Base-by-base conservation (phyloP, 768 basidiomycete species). In the Postia placenta region DNA sequence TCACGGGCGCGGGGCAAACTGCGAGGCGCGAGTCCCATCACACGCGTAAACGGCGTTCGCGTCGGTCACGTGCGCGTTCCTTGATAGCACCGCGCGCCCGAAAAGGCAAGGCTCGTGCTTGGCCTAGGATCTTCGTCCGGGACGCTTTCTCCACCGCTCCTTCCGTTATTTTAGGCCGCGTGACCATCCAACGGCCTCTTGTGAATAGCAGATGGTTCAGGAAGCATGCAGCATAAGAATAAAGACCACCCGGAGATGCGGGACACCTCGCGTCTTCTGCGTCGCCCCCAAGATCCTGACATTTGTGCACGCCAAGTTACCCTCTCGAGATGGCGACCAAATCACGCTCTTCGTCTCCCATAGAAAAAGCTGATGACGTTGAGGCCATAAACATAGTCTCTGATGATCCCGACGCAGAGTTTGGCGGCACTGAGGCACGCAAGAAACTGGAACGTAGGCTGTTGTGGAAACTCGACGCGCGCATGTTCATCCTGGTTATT, bases 401-500 rank as follows among this genome's bases (percentile, higher is more conserved):
- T 25, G 49, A 52, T 41, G 59, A 62, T 26, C 43, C 52, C 14
- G 62, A 67, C n/a, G 64, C 60, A 23, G 64, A 68, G 51, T 70
- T 72, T 48, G 71, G 70, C 15, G 69, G 68, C 1, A 30, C 50
- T 1, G 68, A 73, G 48, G 67, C 59, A 11, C 61, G 74, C 33
- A 57, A 60, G 45, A 52, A 42, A 27, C 54, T 76, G n/a, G 76
- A 78, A 64, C 65, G 61, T 41, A 69, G 58, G 51, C 67, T 78
- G 27, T 47, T 76, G 27, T 55, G 62, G 52, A 76, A 76, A 54
- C 54, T 76, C 22, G 72, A 76, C 55, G n/a, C 64, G 48, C 61
- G 74, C 24, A 71, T 73, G 63, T 65, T 68, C 23, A 74, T 76
- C 54, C 56, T 75, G 22, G 62, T 75, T 15, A 54, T 74, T 36